Evolutionary conservation across 129 eudicot species (phyloP), one percentile per base, ranked within the genome.

Genomic region (Ambrosia trifida): DNA sequence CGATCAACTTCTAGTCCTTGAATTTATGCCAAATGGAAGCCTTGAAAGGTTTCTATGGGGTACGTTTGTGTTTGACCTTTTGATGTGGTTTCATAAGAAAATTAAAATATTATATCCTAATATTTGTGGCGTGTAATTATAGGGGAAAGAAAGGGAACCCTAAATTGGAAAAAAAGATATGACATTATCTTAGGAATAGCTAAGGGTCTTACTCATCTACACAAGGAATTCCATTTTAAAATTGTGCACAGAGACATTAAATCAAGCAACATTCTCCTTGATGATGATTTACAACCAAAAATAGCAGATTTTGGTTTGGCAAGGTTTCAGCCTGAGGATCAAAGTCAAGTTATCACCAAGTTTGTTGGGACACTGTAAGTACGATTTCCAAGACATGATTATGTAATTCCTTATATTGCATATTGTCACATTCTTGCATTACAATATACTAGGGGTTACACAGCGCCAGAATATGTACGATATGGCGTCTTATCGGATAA

Each of bases 261-360:
- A 72, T 80, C 93, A 1, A 82, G 93, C 78, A 89, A 89, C 72
- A 89, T 89, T 16, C 64, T 89, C 13, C 85, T 89, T 11, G 96
- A 84, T 38, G 64, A 80, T 14, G 96, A 84, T 8, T 82, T 82
- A 62, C 88, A 71, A 66, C 86, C 90, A 11, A 89, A 89, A 64
- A 86, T 86, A 58, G 90, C 90, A 14, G 96, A 89, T 83, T 89
- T 86, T 46, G 96, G 96, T 11, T 74, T 86, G 77, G 88, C 88
- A 50, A 86, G 90, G 70, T 86, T 89, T 62, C 64, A 84, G 3
- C 93, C 93, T 0, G 90, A 82, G 53, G 86, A 82, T 62, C 83
- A 69, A 72, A 86, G 83, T 31, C 96, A 89, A 76, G 73, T 89
- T 54, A 89, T 83, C 85, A 89, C 93, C 70, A 82, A 51, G 53